Evolutionary conservation across 1,284 basidiomycete species (phyloP), one percentile per base, ranked within the genome.

Genomic region (Irpex lacteus): DNA sequence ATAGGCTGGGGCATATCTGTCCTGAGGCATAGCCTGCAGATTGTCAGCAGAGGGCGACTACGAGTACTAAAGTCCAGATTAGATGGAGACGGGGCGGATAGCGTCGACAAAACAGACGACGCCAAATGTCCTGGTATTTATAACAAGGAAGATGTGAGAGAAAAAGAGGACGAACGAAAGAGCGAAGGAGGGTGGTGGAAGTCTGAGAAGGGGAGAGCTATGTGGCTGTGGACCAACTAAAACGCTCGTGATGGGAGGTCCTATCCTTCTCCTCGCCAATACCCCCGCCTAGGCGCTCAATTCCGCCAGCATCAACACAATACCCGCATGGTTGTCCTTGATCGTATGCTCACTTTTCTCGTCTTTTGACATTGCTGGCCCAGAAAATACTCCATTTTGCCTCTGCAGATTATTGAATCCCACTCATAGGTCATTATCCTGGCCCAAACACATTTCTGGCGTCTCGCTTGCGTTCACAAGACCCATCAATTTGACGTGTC

Each of bases 161-260:
- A 19, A 52, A 47, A 60, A 13, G 34, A 38, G 40, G 26, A 38
- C 6, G 38, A 26, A 26, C 19, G 40, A 40, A 59, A 15, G 19
- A 40, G 19, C 44, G 50, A 63, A 63, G 53, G 62, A 63, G 62
- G 52, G 59, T 60, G 58, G 62, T 60, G 59, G 53, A 60, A 63
- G 57, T 36, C 9, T n/a, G 55, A 52, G 61, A 60, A 57, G 54
- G 44, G 61, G 61, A 64, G 50, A 60, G 65, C 60, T 61, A 61
- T 59, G 61, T 58, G 65, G 65, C 65, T 66, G 65, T 66, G 65
- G 62, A 49, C 50, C 60, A 56, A 47, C 52, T 11, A 44, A 57
- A 57, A 56, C 64, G 64, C 58, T 62, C 50, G 50, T 63, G 61
- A 32, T 57, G 38, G 60, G 38, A 19, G 50, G 50, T 13, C 9